phyloP scores from a whole-genome alignment of 2,329 filamentous ascomycete genomes.

The Thermothelomyces thermophilus region DNA sequence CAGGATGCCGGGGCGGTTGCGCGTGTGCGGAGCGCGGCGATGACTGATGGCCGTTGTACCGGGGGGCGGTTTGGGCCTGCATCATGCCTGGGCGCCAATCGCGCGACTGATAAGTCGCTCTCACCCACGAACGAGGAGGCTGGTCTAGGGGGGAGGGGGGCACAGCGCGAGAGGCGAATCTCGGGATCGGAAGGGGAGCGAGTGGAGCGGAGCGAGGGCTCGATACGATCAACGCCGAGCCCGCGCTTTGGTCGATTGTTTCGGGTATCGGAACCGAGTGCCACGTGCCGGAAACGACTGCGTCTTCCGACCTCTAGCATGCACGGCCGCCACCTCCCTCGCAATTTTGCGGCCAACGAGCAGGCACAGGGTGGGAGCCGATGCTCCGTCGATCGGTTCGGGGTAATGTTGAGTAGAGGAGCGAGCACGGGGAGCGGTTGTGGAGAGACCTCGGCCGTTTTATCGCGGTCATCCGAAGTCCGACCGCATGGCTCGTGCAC shows the following conservation, averaged over 20 bases:
- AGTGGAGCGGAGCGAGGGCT: not conserved
- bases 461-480: slow-evolving; percentile 12
- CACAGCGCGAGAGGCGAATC: not conserved
- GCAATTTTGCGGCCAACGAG: not conserved
- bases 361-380: slow-evolving; percentile 1
- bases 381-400: slow-evolving; percentile 27
- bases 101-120: slow-evolving; percentile 6
- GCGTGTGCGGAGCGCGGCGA: slow-evolving; percentile 22
- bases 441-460: slow-evolving; percentile 17
- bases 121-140: not conserved
- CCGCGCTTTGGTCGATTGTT: not conserved
- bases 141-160: not conserved
- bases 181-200: not conserved
- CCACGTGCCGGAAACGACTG: not conserved
- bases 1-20: slow-evolving; percentile 29
- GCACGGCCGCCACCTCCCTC: not conserved
- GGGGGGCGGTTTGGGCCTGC: slow-evolving; percentile 21
- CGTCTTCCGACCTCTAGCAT: not conserved
- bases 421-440: slow-evolving; percentile 17
- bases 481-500: not conserved
- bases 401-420: slow-evolving; percentile 42
- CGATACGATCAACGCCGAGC: not conserved
- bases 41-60: slow-evolving; percentile 19
- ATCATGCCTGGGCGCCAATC: slow-evolving; percentile 22
- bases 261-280: slow-evolving; percentile 6